These are phyloP conservation scores for Fraxinus floribunda DNA, from an alignment of 305 asterid genomes.

Conservation along the genomic window DNA sequence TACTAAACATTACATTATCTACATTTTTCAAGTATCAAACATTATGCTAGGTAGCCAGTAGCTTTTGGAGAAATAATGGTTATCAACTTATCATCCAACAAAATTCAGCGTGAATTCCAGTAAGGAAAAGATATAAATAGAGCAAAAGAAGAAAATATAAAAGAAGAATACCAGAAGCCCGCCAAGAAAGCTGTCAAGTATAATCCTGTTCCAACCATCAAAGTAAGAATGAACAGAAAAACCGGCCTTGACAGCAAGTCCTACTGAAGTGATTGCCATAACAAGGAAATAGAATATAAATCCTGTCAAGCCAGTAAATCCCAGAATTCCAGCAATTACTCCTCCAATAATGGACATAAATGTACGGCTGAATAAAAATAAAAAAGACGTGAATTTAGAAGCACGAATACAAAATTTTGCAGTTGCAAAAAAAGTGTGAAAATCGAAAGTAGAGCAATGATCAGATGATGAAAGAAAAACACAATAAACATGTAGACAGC, in stretches of 20 bases:
- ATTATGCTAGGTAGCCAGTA: neutral
- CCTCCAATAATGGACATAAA: constrained; percentile 97
- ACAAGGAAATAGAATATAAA: constrained; percentile 72
- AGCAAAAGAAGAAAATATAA: neutral
- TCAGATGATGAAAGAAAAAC: neutral
- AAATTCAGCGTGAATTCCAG: neutral
- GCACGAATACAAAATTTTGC: neutral
- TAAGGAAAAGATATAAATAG: neutral
- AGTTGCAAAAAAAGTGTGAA: neutral
- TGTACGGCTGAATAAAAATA: constrained; percentile 59
- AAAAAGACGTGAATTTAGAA: constrained; percentile 22
- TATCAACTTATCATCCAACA: neutral
- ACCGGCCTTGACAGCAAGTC: constrained; percentile 76
- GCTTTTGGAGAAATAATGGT: neutral
- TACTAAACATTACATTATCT: neutral
- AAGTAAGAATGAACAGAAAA: constrained; percentile 72
- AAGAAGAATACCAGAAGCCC: constrained; percentile 70
- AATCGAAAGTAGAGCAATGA: neutral
- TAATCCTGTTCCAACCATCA: constrained; percentile 76
- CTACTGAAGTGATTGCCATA: constrained; percentile 82
- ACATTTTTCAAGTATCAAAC: neutral
- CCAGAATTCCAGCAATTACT: constrained; percentile 80
- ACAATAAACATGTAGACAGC: neutral
- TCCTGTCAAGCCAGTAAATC: constrained; percentile 73
- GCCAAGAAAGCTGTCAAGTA: constrained; percentile 74